Evolutionary conservation across 208 protist genomes (phyloP), one percentile per base, ranked within the genome.

Genomic region (Wallacemonas sp.): DNA sequence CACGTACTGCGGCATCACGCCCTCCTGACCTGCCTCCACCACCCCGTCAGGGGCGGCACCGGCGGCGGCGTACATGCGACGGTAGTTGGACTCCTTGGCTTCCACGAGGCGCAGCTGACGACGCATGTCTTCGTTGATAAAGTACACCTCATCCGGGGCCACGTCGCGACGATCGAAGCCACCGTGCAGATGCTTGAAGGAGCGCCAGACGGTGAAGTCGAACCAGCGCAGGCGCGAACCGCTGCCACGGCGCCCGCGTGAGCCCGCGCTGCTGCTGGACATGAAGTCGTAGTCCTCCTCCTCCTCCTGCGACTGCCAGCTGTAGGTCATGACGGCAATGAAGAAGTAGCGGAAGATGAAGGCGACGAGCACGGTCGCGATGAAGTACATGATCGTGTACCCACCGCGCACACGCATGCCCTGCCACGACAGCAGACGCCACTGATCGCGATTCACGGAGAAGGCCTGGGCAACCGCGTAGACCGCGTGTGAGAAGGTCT

Each of bases 111-210:
- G 90, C 61, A 96, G 80, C 70, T 94, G 82, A 11, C 78, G 78
- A 2, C 79, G 76, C 90, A 96, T 96, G 64, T 96, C 90, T 34
- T 88, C 77, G 62, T 94, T 93, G 44, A 96, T 69, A 61, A 81
- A 82, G 81, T 92, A 96, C 23, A 96, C 88, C 65, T 94, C 87
- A 69, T 96, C 88, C 0, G 90, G 90, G 6, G 90, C 88, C 36
- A 96, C 87, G 65, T 96, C 84, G 21, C 90, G 85, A 11, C 90
- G 83, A 54, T 86, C 70, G 63, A 96, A 96, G 43, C 90, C 90
- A 65, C 90, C 90, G 63, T 96, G 90, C 38, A 96, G 88, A 64
- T 96, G 90, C 78, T 96, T 96, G 76, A 96, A 96, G 32, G 90
- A 96, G 29, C 90, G 87, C 87, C 90, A 96, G 27, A 96, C 85